Evolutionary conservation across 2,329 filamentous ascomycete genomes (phyloP), one percentile per base, ranked within the genome.

Genomic region (Venturia oleaginea): DNA sequence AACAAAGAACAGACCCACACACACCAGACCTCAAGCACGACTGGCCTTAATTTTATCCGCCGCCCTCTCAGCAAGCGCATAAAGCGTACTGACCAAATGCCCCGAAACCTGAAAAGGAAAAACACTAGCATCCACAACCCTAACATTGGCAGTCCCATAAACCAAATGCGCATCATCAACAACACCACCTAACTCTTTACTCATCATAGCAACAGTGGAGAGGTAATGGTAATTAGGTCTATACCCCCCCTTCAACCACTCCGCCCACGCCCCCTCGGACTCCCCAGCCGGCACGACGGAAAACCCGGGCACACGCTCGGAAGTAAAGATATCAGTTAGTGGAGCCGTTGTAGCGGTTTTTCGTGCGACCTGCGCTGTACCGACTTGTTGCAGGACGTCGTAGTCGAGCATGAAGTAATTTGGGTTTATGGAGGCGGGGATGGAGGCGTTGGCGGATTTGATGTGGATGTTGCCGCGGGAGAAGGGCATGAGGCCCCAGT

Each of bases 391-490:
- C 1, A 22, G 22, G 22, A 51, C 11, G 46, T 51, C 46, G 46
- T 51, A 51, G 46, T 51, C 46, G 46, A 51, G 46, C 46, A 40
- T 22, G 63, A 65, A 46, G 32, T 65, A 65, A 8, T 46, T 40
- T 32, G 63, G 63, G 30, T 65, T 59, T 24, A 65, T 65, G 24
- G 32, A 30, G 17, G 63, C 60, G 13, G 38, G 27, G 55, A 30
- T 19, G 8, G 34, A 22, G 22, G 59, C 46, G 27, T 62, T 54
- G 11, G 59, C 6, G 32, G 63, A 51, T 22, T 57, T 37, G 43
- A 76, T 73, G 55, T 74, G 72, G 1, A 71, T 67, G 11, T 68
- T 68, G 1, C 73, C 74, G 0, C 72, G 71, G 0, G 72, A 74
- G 62, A 75, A 72, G 1, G 76, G 76, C 59, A 76, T 66, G 66